phyloP scores from a whole-genome alignment of 257 asterid species.

The Plectranthus barbatus region DNA sequence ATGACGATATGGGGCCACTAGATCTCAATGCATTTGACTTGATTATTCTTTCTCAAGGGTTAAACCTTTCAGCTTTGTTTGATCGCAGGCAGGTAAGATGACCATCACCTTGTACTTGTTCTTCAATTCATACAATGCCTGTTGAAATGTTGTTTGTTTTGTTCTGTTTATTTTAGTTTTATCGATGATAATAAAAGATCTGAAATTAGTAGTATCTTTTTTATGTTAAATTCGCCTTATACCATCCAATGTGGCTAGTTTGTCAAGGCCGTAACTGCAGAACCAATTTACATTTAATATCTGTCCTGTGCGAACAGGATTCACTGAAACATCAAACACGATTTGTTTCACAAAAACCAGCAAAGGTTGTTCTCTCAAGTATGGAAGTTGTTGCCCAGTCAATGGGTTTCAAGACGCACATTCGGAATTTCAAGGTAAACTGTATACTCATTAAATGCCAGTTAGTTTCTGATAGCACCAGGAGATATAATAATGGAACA shows the following conservation, averaged over 20 bases:
- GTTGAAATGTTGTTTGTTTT: not conserved
- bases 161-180: not conserved
- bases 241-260: not conserved
- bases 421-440: constrained; percentile 83
- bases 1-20: constrained; percentile 74
- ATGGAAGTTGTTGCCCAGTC: constrained; percentile 99
- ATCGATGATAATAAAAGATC: not conserved
- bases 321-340: constrained; percentile 74
- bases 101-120: not conserved
- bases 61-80: constrained; percentile 76
- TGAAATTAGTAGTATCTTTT: not conserved
- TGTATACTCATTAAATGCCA: not conserved
- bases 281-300: not conserved
- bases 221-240: not conserved
- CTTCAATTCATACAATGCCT: not conserved
- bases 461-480: too few relatives aligned
- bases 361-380: constrained; percentile 76
- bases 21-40: constrained; percentile 91
- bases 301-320: constrained; percentile 41
- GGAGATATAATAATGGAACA: too few relatives aligned
- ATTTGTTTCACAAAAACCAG: constrained; percentile 86
- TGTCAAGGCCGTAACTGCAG: not conserved
- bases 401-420: constrained; percentile 97
- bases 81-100: constrained; percentile 73
- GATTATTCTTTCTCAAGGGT: constrained; percentile 91